These are phyloP conservation scores for Parsonsia alboflavescens DNA, from an alignment of 257 asterid species.

Conservation along the genomic window DNA sequence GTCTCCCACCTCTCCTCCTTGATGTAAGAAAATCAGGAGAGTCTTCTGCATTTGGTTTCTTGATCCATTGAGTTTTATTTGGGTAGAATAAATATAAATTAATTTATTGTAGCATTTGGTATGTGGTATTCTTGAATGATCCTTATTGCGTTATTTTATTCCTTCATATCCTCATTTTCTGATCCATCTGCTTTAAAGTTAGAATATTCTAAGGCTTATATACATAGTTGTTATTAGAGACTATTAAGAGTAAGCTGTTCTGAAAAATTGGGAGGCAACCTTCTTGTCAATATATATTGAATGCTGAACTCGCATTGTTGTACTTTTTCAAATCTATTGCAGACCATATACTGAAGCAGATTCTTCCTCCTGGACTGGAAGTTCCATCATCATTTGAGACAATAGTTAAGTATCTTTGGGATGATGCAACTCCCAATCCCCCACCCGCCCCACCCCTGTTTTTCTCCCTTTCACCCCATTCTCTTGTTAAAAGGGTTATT, in stretches of 20 bases:
- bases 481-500: not conserved
- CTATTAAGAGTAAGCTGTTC: too few species aligned
- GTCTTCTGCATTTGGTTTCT: slow-evolving; percentile 3
- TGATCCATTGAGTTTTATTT: not conserved
- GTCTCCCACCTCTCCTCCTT: not conserved
- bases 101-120: not conserved
- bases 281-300: too few species aligned
- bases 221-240: not conserved
- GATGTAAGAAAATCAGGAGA: slow-evolving; percentile 1
- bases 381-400: slow-evolving; percentile 97
- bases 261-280: too few species aligned
- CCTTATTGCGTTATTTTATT: not conserved
- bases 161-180: not conserved
- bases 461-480: not conserved
- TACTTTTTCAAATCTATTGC: slow-evolving; percentile 24
- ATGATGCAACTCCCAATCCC: slow-evolving; percentile 8
- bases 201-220: not conserved
- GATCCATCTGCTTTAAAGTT: not conserved
- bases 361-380: slow-evolving; percentile 76
- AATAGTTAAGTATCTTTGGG: slow-evolving; percentile 71
- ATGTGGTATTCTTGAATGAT: not conserved
- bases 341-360: slow-evolving; percentile 86
- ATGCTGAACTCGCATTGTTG: slow-evolving; percentile 5
- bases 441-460: too few species aligned
- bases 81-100: not conserved